A percentile compares a stretch with the other conserved stretches of the same genome.
These are phyloP conservation scores for Blastobotrys peoriensis DNA, from an alignment of 805 yeast species.

Conservation along the genomic window DNA sequence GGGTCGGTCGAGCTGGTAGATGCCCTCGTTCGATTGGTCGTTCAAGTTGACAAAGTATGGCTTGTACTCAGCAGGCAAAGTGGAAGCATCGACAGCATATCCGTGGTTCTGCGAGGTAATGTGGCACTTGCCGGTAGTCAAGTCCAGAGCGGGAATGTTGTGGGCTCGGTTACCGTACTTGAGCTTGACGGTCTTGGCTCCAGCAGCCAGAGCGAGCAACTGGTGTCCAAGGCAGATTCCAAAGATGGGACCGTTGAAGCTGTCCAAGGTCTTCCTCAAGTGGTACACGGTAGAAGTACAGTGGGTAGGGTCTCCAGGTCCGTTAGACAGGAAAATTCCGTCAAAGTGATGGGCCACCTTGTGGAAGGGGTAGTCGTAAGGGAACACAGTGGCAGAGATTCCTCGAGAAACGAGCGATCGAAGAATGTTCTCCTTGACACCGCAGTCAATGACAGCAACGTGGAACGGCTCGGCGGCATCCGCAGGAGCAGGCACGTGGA, in stretches of 20 bases:
- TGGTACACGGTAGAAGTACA: slow-evolving; percentile 72
- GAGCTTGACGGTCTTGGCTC: slow-evolving; percentile 87
- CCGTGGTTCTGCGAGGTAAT: slow-evolving; percentile 99
- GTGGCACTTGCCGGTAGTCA: slow-evolving; percentile 88
- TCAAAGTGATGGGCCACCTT: slow-evolving; percentile 88
- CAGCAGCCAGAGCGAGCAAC: slow-evolving; percentile 88
- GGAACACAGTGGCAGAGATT: slow-evolving; percentile 93
- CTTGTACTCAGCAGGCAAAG: slow-evolving; percentile 71
- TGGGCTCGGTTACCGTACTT: slow-evolving; percentile 99
- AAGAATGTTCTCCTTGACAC: slow-evolving; percentile 95
- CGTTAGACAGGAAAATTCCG: slow-evolving; percentile 91
- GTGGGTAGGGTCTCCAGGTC: slow-evolving; percentile 97
- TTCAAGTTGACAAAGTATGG: slow-evolving; percentile 90
- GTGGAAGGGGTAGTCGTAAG: slow-evolving; percentile 90
- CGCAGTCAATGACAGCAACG: slow-evolving; percentile 94
- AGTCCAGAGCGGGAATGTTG: slow-evolving; percentile 91
- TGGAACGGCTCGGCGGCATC: slow-evolving; percentile 48
- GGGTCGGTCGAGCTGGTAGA: slow-evolving; percentile 82
- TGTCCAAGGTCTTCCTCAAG: slow-evolving; percentile 63
- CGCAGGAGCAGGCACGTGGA: slow-evolving; percentile 65
- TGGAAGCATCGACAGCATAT: slow-evolving; percentile 83
- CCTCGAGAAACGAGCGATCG: slow-evolving; percentile 93
- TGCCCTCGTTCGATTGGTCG: slow-evolving; percentile 96
- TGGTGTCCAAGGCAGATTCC: slow-evolving; percentile 99
- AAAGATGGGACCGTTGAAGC: slow-evolving; percentile 76